These are phyloP conservation scores for Spergularia bocconei DNA, from an alignment of 148 eudicot genomes.

Conservation along the genomic window DNA sequence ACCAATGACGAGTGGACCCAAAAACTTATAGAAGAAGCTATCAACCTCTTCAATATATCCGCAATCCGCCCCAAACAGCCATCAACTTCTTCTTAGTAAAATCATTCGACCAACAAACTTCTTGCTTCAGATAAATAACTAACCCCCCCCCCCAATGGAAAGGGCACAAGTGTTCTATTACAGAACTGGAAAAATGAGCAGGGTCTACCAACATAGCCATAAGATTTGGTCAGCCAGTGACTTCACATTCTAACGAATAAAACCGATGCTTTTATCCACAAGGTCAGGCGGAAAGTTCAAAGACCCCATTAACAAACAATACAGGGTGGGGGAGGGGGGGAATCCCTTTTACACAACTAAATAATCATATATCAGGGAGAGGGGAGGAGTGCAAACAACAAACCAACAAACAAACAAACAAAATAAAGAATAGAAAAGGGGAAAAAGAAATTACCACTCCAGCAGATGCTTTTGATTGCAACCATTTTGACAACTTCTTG, in stretches of 20 bases:
- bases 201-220: background rate
- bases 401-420: too few relatives aligned
- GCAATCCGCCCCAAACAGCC: background rate
- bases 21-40: too few relatives aligned
- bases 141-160: background rate
- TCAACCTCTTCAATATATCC: too few relatives aligned
- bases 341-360: background rate
- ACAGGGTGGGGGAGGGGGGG: too few relatives aligned
- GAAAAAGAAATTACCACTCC: slow-evolving; percentile 54
- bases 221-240: background rate
- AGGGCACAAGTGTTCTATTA: background rate
- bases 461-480: slow-evolving; percentile 68
- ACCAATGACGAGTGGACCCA: too few relatives aligned
- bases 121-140: background rate
- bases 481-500: slow-evolving; percentile 94
- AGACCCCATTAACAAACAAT: background rate
- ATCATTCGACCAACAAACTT: background rate
- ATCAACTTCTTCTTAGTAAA: background rate
- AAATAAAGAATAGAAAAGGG: too few relatives aligned
- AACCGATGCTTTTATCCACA: background rate
- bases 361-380: background rate
- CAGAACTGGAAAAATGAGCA: background rate
- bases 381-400: background rate
- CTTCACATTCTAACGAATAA: background rate
- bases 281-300: background rate